Conservation (phyloP, 2,329 filamentous ascomycete species). For the Ophiostoma populinum region DNA sequence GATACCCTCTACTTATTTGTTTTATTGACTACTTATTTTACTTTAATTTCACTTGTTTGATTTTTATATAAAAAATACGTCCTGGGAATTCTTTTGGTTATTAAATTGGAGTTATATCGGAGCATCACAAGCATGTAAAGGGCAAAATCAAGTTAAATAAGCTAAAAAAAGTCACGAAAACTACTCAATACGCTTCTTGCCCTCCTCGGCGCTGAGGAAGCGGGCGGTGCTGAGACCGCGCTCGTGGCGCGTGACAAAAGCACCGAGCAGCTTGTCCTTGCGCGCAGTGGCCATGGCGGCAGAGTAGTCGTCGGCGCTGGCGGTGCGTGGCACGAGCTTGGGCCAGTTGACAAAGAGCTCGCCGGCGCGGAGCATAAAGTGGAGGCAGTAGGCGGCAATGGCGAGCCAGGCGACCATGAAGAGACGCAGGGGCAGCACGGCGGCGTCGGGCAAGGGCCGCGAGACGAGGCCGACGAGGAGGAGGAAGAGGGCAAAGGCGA, state of each 20-base stretch:
- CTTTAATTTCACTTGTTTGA: neutral
- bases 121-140: no score
- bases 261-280: conserved; percentile 67
- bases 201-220: conserved; percentile 78
- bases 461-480: conserved; percentile 60
- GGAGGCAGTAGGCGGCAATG: conserved; percentile 51
- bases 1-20: neutral
- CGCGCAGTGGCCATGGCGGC: conserved; percentile 70
- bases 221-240: conserved; percentile 68
- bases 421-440: conserved; percentile 64
- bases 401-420: conserved; percentile 66
- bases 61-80: no score
- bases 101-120: neutral
- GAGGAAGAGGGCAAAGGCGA: conserved; percentile 75
- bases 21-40: neutral
- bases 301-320: conserved; percentile 73
- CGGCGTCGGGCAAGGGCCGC: conserved; percentile 50
- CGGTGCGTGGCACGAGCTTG: conserved; percentile 77
- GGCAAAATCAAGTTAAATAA: no score
- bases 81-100: neutral
- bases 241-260: conserved; percentile 58
- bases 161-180: no score
- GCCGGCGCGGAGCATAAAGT: conserved; percentile 69
- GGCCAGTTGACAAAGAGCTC: conserved; percentile 99
- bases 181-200: conserved; percentile 94